Evolutionary conservation across 306 rosid genomes (phyloP), one percentile per base, ranked within the genome.

Genomic region (Vigna reflexopilosa): DNA sequence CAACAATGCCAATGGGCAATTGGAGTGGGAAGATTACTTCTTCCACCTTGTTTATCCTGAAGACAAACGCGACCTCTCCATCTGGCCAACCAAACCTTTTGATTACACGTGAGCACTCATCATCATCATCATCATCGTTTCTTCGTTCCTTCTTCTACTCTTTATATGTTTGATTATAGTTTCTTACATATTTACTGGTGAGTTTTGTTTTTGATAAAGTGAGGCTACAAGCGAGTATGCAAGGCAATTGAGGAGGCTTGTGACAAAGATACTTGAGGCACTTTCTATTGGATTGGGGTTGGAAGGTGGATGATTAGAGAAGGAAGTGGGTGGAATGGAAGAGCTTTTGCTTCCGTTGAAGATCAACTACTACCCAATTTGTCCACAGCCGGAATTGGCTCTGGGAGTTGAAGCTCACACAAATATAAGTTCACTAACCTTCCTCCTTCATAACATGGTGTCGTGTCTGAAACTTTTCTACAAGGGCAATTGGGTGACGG

Each of bases 391-490:
- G 9, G 94, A 93, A 26, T 87, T 93, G 2, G 97, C 98, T 45
- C 88, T 93, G 0, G 98, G 98, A 0, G 97, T 89, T 11, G 98
- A 93, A 80, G 98, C 98, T 0, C 98, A 93, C 76, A 93, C 98
- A 0, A 97, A 93, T 32, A 54, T 93, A 0, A 87, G 97, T 36
- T 88, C 94, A 2, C 95, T 93, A 5, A 89, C 98, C 70, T 93
- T 93, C 87, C 80, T 93, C 59, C 87, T 93, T 19, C 98, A 91
- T 78, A 93, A 93, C 54, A 93, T 93, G 97, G 97, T 93, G 13
- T 97, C 98, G 3, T 97, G 98, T 66, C 83, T 93, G 38, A 97
- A 93, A 65, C 97, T 93, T 26, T 84, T 86, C 84, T 87, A 89
- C 47, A 63, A 75, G 1, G 94, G 85, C 12, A 77, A 93, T n/a